Base-by-base conservation (phyloP, 1,284 basidiomycete species). In the Ganoderma multipileum region DNA sequence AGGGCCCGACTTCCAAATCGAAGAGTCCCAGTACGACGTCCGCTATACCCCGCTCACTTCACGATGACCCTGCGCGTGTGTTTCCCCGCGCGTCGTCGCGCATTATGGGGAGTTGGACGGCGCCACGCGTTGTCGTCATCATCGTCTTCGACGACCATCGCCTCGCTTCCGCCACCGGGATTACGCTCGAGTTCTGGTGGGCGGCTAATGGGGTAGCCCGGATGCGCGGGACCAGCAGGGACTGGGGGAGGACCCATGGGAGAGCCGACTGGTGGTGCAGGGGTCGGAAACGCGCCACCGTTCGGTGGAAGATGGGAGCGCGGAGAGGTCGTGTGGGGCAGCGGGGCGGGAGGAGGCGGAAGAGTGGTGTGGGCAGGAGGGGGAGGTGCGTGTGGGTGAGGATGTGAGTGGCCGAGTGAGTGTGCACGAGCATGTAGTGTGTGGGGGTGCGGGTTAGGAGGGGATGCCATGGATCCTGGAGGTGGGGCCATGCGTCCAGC, bases 1-100 rank as follows among this genome's bases (percentile, higher is more conserved):
- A n/a, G 42, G 16, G 18, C 23, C 5, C 61, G 30, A 11, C 12
- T 12, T 30, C 41, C 16, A 11, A 30, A 20, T 36, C 61, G 28
- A n/a, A 42, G 18, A n/a, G 28, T 33, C 44, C 41, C 8, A 42
- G 18, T 14, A 55, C 28, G 52, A 30, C 30, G 28, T 7, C 28
- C 52, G 12, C 50, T 12, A 28, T 39, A 3, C 23, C 18, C 12
- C n/a, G 39, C 28, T 57, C 66, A 77, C 72, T 76, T 77, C 36
- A 77, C 76, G 52, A 78, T 76, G 39, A 78, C 87, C 62, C 91
- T 84, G 74, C 83, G 84, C 26, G 91, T 92, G 76, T 92, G 91
- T 76, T 92, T 92, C 58, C 91, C 91, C 64, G 91, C 90, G 65
- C 91, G 83, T 68, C 91, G 81, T 20, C 91, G 87, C 77, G 91